These are phyloP conservation scores for Globisporangium heterothallicum DNA, from an alignment of 352 stramenopile genomes.

Conservation along the genomic window DNA sequence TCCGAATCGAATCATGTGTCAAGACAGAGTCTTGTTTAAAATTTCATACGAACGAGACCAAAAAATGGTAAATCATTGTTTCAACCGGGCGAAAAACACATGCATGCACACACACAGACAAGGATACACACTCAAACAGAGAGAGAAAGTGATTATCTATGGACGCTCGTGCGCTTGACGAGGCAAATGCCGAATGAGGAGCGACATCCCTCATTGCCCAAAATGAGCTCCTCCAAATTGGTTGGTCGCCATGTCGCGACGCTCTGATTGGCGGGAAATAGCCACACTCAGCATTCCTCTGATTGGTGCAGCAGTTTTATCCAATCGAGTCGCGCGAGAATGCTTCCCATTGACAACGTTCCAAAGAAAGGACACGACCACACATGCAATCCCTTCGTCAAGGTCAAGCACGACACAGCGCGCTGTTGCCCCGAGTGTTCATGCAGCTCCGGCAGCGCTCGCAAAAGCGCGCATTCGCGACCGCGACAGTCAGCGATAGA, in stretches of 20 bases:
- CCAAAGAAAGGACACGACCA: not conserved
- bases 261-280: not conserved
- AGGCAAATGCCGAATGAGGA: not conserved
- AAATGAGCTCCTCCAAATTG: not conserved
- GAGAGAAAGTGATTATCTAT: not conserved
- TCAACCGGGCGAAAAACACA: slow-evolving; percentile 7
- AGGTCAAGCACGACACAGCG: no score
- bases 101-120: slow-evolving; percentile 7
- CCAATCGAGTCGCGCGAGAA: no score
- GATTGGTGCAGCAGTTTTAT: no score
- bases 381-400: no score
- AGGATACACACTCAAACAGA: not conserved
- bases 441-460: slow-evolving; percentile 11
- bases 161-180: not conserved
- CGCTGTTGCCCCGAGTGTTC: not conserved
- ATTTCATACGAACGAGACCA: slow-evolving; percentile 63
- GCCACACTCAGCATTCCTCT: no score
- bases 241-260: not conserved
- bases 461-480: slow-evolving; percentile 4
- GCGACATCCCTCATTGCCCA: not conserved
- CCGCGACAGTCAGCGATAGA: not conserved
- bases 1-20: slow-evolving; percentile 48
- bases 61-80: slow-evolving; percentile 64
- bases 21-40: slow-evolving; percentile 12
- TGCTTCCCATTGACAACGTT: no score